Evolutionary conservation across 2,329 filamentous ascomycete genomes (phyloP).

Genomic region (Fusarium hainanense): DNA sequence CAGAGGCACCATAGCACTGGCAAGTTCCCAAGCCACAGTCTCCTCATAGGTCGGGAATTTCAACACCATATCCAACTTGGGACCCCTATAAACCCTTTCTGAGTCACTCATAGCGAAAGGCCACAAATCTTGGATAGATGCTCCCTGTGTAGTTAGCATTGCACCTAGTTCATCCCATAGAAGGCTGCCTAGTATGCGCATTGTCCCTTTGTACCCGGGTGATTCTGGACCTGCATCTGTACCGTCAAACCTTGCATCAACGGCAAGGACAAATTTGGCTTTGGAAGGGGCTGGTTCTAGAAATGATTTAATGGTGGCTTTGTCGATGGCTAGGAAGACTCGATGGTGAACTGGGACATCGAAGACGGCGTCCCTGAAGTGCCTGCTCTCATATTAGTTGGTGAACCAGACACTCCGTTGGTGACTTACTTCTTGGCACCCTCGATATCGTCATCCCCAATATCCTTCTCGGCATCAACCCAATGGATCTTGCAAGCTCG

Average conservation of each 20-base stretch:
- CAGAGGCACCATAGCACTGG: constrained; percentile 1
- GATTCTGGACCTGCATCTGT: neutral
- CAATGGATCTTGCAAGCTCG: constrained; percentile 37
- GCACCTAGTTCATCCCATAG: constrained; percentile 44
- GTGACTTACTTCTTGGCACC: constrained; percentile 34
- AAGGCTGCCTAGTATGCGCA: constrained; percentile 40
- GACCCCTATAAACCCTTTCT: constrained; percentile 31
- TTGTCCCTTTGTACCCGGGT: constrained; percentile 36
- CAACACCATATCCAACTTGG: neutral
- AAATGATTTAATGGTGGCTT: constrained; percentile 44
- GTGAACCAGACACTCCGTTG: accelerated
- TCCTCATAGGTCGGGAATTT: constrained; percentile 19
- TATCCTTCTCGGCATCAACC: constrained; percentile 36
- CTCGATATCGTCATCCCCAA: constrained; percentile 36
- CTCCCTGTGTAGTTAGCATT: constrained; percentile 48
- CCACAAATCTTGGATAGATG: constrained; percentile 33
- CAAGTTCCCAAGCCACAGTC: constrained; percentile 13
- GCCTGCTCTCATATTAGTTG: constrained; percentile 1
- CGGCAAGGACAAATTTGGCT: constrained; percentile 37
- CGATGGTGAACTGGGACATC: neutral
- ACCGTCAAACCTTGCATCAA: constrained; percentile 7
- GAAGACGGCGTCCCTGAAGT: constrained; percentile 3
- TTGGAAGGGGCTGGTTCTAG: neutral
- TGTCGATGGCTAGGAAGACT: constrained; percentile 41
- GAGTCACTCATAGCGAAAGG: constrained; percentile 39